Conservation (phyloP, 2,329 filamentous ascomycete species). For the Calonectria pauciramosa region DNA sequence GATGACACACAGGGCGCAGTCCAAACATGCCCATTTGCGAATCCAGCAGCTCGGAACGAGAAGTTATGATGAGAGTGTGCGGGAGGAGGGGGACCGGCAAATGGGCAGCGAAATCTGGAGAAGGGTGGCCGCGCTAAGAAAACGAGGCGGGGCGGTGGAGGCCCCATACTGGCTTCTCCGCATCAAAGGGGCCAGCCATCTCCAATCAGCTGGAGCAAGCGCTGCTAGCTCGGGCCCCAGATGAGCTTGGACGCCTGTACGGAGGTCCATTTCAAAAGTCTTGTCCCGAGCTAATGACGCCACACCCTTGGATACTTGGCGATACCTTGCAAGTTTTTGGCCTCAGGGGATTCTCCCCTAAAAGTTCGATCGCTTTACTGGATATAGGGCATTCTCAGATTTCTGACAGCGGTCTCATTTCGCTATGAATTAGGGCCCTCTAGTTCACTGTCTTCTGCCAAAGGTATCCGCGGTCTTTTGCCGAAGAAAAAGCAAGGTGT, state of each 20-base stretch:
- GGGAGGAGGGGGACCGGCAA: slow-evolving; percentile 5
- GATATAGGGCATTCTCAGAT: too few species aligned
- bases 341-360: too few species aligned
- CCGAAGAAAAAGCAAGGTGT: too few species aligned
- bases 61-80: slow-evolving; percentile 11
- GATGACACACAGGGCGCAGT: not conserved
- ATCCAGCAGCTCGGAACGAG: not conserved
- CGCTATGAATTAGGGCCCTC: too few species aligned
- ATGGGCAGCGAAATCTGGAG: slow-evolving; percentile 11
- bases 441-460: too few species aligned
- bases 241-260: not conserved
- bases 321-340: too few species aligned
- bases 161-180: not conserved
- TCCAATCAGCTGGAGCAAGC: not conserved
- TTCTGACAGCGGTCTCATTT: too few species aligned
- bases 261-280: too few species aligned
- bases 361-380: too few species aligned
- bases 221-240: not conserved
- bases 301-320: too few species aligned
- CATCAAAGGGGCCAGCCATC: not conserved
- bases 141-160: slow-evolving; percentile 7
- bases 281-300: too few species aligned
- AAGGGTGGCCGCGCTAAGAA: not conserved
- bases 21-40: not conserved
- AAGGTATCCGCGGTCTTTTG: too few species aligned